Conservation (phyloP, 2,329 filamentous ascomycete genomes). For the Arachnomyces sp. region DNA sequence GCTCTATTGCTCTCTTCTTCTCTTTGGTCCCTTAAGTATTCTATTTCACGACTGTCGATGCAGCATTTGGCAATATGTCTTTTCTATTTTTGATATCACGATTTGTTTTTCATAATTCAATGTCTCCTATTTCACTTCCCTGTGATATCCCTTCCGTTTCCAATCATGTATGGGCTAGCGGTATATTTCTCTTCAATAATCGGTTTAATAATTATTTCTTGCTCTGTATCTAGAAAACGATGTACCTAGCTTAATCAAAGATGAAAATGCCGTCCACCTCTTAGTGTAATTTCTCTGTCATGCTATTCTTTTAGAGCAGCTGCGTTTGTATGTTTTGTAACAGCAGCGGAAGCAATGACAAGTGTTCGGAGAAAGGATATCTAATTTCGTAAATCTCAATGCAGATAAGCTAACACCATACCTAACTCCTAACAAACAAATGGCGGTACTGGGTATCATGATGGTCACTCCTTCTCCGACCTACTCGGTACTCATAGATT, state of each 20-base stretch:
- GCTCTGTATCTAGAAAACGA: constrained; percentile 4
- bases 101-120: constrained; percentile 15
- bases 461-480: constrained; percentile 1
- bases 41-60: constrained; percentile 37
- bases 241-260: background rate
- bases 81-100: constrained; percentile 17
- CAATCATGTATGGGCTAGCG: constrained; percentile 4
- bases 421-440: constrained; percentile 3
- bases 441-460: no score
- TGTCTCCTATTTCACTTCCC: constrained; percentile 20
- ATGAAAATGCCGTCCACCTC: background rate
- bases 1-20: constrained; percentile 17
- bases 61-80: constrained; percentile 29
- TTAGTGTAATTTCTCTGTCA: no score
- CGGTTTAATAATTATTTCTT: constrained; percentile 12
- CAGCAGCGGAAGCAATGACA: no score
- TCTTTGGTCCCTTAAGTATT: constrained; percentile 25
- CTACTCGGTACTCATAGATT: constrained; percentile 1
- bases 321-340: no score
- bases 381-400: background rate
- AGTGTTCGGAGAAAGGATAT: no score
- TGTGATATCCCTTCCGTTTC: constrained; percentile 40
- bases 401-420: constrained; percentile 7
- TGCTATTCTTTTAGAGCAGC: no score
- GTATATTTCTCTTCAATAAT: constrained; percentile 1